These are phyloP conservation scores for Amanita pallidorosea DNA, from an alignment of 768 basidiomycete species.

Conservation along the genomic window DNA sequence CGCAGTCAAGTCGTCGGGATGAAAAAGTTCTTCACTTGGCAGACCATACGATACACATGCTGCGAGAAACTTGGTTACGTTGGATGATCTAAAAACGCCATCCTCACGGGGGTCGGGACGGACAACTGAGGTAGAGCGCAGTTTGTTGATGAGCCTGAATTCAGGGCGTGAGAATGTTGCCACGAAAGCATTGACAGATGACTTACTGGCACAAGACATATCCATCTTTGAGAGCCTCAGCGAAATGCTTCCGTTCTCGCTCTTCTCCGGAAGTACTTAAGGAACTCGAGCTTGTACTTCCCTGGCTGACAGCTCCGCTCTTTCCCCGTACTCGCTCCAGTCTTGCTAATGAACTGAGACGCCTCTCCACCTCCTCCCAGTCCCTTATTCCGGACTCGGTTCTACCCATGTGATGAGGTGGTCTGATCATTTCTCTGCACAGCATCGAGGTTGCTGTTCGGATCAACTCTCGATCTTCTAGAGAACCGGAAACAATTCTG, in stretches of 20 bases:
- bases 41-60: slow-evolving; percentile 63
- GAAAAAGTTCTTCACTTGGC: slow-evolving; percentile 51
- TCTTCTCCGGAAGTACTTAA: slow-evolving; percentile 46
- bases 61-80: slow-evolving; percentile 70
- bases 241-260: slow-evolving; percentile 61
- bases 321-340: slow-evolving; percentile 72
- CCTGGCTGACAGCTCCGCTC: slow-evolving; percentile 31
- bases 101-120: slow-evolving; percentile 60
- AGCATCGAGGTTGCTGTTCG: slow-evolving; percentile 53
- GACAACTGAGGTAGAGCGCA: slow-evolving; percentile 48
- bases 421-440: slow-evolving; percentile 54
- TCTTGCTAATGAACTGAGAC: slow-evolving; percentile 47
- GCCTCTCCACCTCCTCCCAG: slow-evolving; percentile 68
- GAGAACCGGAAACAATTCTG: slow-evolving; percentile 51
- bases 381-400: slow-evolving; percentile 40
- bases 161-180: slow-evolving; percentile 4
- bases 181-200: slow-evolving; percentile 11
- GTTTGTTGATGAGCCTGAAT: slow-evolving; percentile 68
- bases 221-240: slow-evolving; percentile 73
- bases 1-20: slow-evolving; percentile 57
- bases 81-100: slow-evolving; percentile 53
- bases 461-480: slow-evolving; percentile 60
- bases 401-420: slow-evolving; percentile 44
- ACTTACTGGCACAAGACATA: slow-evolving; percentile 87
- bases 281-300: slow-evolving; percentile 26